phyloP scores from a whole-genome alignment of 1,284 basidiomycete species.

The Ustilago tritici region DNA sequence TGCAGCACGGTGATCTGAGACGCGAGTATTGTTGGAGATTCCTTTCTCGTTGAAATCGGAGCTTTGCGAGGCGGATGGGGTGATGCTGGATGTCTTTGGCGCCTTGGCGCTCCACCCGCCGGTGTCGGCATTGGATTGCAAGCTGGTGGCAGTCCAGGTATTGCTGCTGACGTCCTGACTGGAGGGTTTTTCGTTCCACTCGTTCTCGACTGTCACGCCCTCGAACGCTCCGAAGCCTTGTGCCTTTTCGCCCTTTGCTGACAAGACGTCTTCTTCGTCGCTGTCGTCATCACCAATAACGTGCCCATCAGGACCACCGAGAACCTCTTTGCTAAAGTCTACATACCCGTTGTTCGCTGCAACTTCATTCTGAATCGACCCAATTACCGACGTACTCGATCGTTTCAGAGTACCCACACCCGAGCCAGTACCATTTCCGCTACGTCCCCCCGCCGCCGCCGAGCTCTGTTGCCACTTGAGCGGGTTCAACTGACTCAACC shows the following conservation, averaged over 20 bases:
- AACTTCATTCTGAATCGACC: background rate
- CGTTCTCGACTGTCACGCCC: conserved; percentile 14
- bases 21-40: background rate
- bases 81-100: background rate
- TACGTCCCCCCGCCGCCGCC: conserved; percentile 16
- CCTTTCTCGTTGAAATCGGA: conserved; percentile 2
- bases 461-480: conserved; percentile 54
- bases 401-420: conserved; percentile 21
- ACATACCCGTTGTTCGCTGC: conserved; percentile 52
- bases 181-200: conserved; percentile 46
- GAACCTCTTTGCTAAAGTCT: conserved; percentile 53
- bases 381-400: conserved; percentile 11
- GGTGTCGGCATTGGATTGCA: conserved; percentile 9
- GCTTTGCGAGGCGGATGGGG: background rate
- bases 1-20: background rate
- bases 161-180: conserved; percentile 15
- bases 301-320: conserved; percentile 40
- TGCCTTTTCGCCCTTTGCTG: conserved; percentile 9
- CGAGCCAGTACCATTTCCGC: conserved; percentile 11
- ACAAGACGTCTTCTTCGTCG: conserved; percentile 28
- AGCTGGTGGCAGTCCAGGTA: conserved; percentile 12
- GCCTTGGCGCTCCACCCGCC: conserved; percentile 8
- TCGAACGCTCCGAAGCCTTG: conserved; percentile 10
- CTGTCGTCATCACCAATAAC: conserved; percentile 38
- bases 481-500: conserved; percentile 56